These are phyloP conservation scores for Rosa lucieae DNA, from an alignment of 306 rosid species.

Conservation along the genomic window DNA sequence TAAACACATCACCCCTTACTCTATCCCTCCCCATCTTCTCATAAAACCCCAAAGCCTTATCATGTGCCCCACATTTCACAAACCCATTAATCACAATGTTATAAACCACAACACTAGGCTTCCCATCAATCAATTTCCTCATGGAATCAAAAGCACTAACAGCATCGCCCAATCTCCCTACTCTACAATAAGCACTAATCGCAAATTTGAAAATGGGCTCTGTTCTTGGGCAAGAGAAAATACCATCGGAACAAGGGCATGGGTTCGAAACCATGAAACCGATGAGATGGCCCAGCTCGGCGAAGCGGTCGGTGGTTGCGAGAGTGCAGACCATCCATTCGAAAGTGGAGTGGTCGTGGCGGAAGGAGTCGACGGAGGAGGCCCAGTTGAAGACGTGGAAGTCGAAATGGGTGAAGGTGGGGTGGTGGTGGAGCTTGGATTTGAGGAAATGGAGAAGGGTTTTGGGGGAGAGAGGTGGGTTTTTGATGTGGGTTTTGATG, in stretches of 20 bases:
- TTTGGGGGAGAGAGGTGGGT: conserved; percentile 57
- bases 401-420: conserved; percentile 65
- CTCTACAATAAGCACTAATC: conserved; percentile 58
- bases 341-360: conserved; percentile 72
- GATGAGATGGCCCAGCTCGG: conserved; percentile 59
- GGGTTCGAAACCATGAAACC: conserved; percentile 52
- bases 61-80: conserved; percentile 55
- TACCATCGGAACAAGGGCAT: conserved; percentile 73
- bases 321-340: conserved; percentile 83
- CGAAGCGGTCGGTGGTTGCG: conserved; percentile 50
- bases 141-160: conserved; percentile 50
- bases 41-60: conserved; percentile 55
- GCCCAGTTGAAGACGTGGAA: conserved; percentile 91
- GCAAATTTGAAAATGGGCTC: conserved; percentile 58
- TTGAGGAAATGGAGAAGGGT: conserved; percentile 71
- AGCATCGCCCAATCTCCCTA: conserved; percentile 56
- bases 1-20: conserved; percentile 71
- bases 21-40: conserved; percentile 44
- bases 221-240: conserved; percentile 70
- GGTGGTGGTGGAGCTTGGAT: conserved; percentile 79
- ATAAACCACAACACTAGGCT: conserved; percentile 49
- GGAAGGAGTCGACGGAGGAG: conserved; percentile 67
- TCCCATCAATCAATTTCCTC: conserved; percentile 71
- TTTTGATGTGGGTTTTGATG: conserved; percentile 49
- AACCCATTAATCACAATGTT: conserved; percentile 74